phyloP scores from a whole-genome alignment of 2,329 filamentous ascomycete species.

The Metarhizium guizhouense region DNA sequence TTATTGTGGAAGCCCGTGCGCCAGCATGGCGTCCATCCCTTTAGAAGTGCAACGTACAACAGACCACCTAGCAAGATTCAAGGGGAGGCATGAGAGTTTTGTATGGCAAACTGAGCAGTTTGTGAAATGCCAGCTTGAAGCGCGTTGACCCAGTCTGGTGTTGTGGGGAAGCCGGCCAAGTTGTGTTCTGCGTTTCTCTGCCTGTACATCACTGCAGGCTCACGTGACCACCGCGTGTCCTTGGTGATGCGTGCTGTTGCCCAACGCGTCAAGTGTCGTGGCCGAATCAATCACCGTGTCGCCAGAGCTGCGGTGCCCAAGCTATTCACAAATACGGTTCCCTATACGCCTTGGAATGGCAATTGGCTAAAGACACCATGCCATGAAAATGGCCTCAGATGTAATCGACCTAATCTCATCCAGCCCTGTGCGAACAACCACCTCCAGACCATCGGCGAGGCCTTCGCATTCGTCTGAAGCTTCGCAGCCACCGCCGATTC shows the following conservation, averaged over 20 bases:
- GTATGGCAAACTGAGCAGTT: no score
- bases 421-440: slow-evolving; percentile 17
- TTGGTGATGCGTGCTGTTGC: not conserved
- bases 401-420: slow-evolving; percentile 30
- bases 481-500: not conserved
- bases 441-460: not conserved
- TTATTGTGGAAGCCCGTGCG: no score
- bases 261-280: not conserved
- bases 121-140: no score
- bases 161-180: no score
- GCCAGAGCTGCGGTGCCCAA: not conserved
- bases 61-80: no score
- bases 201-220: not conserved
- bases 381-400: slow-evolving; percentile 18
- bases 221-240: not conserved
- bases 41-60: no score
- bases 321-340: not conserved
- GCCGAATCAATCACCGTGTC: not conserved
- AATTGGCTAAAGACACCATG: not conserved
- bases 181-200: no score
- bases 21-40: no score
- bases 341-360: not conserved
- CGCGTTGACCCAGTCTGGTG: no score
- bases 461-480: not conserved
- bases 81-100: no score